Evolutionary conservation across 2,329 filamentous ascomycete genomes (phyloP), one percentile per base, ranked within the genome.

Genomic region (Cercospora sojina): DNA sequence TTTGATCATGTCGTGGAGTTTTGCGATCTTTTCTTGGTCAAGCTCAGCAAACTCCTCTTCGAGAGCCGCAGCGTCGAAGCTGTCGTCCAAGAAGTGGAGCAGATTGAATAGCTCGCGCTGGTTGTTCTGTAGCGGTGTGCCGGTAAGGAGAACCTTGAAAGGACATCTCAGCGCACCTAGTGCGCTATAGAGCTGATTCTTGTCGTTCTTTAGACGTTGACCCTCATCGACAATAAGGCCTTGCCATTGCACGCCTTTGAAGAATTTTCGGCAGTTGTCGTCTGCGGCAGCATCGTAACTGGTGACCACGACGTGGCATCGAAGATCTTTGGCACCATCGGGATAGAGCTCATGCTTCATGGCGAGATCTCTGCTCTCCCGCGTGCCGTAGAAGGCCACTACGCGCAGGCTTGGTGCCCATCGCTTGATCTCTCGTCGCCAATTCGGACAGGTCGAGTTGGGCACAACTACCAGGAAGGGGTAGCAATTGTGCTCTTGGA

Each of bases 391-490:
- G 76, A 95, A 98, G 0, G 93, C 90, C n/a, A 97, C 93, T 6
- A 96, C 93, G 49, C 93, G 88, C 38, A 98, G 81, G 6, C 87
- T 87, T 1, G 94, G 94, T 0, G 91, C 89, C 94, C 94, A 99
- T 71, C 91, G 89, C 80, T 96, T 96, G 78, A 98, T 92, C 77
- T 99, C 95, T 58, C 94, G 89, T 5, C 94, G 90, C 94, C 95
- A 99, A 77, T 99, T 99, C n/a, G 93, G 88, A 77, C 93, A 96
- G 0, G 95, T 99, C 0, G 94, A 90, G 75, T 98, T 98, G 0
- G 95, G 95, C 0, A 96, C 94, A 1, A 97, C 92, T 3, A 98
- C 85, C 16, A 99, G 83, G 76, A 97, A 98, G 0, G 95, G 95
- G 86, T 91, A 98, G 78, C 92, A 95, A 75, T 86, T 83, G 74